Evolutionary conservation across 2,329 filamentous ascomycete genomes (phyloP).

Genomic region (Trichoderma sp.): DNA sequence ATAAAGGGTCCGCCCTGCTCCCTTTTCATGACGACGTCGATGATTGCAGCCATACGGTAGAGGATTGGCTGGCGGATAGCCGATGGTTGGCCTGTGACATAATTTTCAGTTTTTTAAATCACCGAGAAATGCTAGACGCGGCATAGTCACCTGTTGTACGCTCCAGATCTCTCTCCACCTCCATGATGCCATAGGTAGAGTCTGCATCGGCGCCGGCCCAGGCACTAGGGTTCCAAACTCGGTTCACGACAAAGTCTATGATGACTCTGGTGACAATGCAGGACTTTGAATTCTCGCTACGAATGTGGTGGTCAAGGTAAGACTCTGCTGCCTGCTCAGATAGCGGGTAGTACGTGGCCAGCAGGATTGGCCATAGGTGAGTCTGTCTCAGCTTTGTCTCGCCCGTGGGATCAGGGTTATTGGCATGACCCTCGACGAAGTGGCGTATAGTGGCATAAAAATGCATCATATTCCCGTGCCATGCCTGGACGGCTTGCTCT

Average conservation of each 20-base stretch:
- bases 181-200: slow-evolving; percentile 38
- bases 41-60: slow-evolving; percentile 40
- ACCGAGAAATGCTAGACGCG: no score
- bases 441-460: slow-evolving; percentile 41
- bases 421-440: slow-evolving; percentile 42
- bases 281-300: slow-evolving; percentile 43
- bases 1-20: slow-evolving; percentile 37
- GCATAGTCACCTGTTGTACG: slow-evolving; percentile 37
- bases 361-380: slow-evolving; percentile 41
- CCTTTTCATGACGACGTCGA: slow-evolving; percentile 43
- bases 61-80: slow-evolving; percentile 44
- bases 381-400: slow-evolving; percentile 35
- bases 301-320: slow-evolving; percentile 46
- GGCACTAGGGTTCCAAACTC: slow-evolving; percentile 44
- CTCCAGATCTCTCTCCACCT: slow-evolving; percentile 42
- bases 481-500: slow-evolving; percentile 38
- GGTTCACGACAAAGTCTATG: slow-evolving; percentile 46
- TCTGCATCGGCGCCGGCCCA: slow-evolving; percentile 44
- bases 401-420: slow-evolving; percentile 35
- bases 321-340: slow-evolving; percentile 43
- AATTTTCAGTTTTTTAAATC: no score
- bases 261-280: slow-evolving; percentile 48
- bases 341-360: slow-evolving; percentile 43
- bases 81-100: slow-evolving; percentile 42
- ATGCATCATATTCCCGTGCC: slow-evolving; percentile 42